A percentile compares a stretch with the other conserved stretches of the same genome.
phyloP scores from a whole-genome alignment of 2,329 filamentous ascomycete species.

The Colletotrichum tamarilloi region DNA sequence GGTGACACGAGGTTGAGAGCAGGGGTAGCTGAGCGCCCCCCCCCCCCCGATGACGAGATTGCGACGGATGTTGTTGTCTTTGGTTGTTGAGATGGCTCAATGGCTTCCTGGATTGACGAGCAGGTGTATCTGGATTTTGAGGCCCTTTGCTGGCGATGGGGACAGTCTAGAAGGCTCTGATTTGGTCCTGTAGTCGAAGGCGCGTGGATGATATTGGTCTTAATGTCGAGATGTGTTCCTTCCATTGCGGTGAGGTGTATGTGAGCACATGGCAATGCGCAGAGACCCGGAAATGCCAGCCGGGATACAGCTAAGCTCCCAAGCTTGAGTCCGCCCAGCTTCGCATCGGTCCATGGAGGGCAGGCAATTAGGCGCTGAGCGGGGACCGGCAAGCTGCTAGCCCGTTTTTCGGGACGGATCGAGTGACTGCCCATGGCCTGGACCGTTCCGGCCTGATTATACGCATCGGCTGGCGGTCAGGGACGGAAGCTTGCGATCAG shows the following conservation, averaged over 20 bases:
- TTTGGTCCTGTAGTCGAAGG: not conserved
- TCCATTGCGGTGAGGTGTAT: not conserved
- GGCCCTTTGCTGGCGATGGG: not conserved
- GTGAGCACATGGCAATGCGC: not conserved
- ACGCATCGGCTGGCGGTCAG: constrained; percentile 15
- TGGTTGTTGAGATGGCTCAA: not conserved
- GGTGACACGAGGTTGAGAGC: constrained; percentile 11
- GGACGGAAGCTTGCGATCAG: not conserved
- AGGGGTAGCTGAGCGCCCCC: not conserved
- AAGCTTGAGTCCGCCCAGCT: constrained; percentile 1
- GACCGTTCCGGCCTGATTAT: constrained; percentile 10
- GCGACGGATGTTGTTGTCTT: not conserved
- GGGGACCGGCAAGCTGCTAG: not conserved
- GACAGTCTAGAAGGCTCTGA: not conserved
- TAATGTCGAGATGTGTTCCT: not conserved
- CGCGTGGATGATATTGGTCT: not conserved
- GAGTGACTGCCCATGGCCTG: constrained; percentile 22
- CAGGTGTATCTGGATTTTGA: not conserved
- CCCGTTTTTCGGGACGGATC: constrained; percentile 20
- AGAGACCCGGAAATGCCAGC: not conserved
- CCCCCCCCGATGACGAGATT: not conserved
- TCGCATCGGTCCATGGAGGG: constrained; percentile 16
- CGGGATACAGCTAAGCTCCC: not conserved
- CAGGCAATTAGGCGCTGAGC: constrained; percentile 17
- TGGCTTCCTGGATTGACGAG: not conserved